phyloP scores from a whole-genome alignment of 2,329 filamentous ascomycete genomes.

The Stachybotrys echinatus region DNA sequence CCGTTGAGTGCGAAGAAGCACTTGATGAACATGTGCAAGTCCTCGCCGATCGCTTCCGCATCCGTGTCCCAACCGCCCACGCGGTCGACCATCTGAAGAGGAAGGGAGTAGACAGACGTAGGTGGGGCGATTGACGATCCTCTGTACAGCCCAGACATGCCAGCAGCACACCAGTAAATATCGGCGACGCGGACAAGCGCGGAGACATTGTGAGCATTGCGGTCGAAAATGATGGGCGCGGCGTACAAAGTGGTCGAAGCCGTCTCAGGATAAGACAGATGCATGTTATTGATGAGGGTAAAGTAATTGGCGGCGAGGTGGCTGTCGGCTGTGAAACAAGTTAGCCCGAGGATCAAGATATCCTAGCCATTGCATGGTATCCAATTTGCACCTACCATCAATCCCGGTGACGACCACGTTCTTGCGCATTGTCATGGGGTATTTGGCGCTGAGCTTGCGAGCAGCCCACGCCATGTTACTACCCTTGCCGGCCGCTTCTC shows the following conservation, averaged over 20 bases:
- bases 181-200: conserved; percentile 66
- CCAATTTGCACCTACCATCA: conserved; percentile 67
- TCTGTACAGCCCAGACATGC: conserved; percentile 62
- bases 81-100: conserved; percentile 60
- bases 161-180: conserved; percentile 66
- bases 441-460: conserved; percentile 58
- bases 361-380: too few species aligned
- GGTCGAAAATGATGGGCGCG: conserved; percentile 68
- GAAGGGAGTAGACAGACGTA: conserved; percentile 68
- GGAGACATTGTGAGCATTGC: conserved; percentile 64
- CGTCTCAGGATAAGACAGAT: conserved; percentile 53
- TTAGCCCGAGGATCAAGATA: background rate
- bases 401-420: conserved; percentile 67
- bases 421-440: conserved; percentile 44
- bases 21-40: conserved; percentile 74
- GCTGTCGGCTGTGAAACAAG: conserved; percentile 56
- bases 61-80: conserved; percentile 70
- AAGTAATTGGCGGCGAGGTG: conserved; percentile 67
- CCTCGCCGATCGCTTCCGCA: conserved; percentile 68
- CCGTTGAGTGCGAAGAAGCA: conserved; percentile 72
- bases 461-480: conserved; percentile 71
- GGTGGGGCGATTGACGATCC: conserved; percentile 62
- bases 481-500: conserved; percentile 68
- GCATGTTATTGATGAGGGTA: conserved; percentile 57
- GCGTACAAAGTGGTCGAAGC: conserved; percentile 60